A percentile compares a stretch with the other conserved stretches of the same genome.
phyloP scores from a whole-genome alignment of 1,284 basidiomycete species.

The Microbotryomycetes sp. region DNA sequence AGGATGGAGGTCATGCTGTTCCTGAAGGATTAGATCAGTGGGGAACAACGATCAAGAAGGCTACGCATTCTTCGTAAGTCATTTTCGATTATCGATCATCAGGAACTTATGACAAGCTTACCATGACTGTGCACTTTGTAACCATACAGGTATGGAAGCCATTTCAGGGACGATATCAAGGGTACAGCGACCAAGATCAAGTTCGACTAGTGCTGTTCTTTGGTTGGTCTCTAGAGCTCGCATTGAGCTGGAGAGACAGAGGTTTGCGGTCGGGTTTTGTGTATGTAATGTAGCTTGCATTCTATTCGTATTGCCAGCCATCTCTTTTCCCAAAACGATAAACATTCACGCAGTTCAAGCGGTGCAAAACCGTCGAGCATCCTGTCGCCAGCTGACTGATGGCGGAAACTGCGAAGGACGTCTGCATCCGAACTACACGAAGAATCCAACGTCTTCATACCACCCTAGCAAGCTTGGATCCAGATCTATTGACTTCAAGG shows the following conservation, averaged over 20 bases:
- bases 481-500: no score
- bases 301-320: background rate
- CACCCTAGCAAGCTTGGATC: background rate
- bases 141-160: slow-evolving; percentile 54
- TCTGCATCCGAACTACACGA: no score
- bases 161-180: slow-evolving; percentile 69
- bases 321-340: no score
- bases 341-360: no score
- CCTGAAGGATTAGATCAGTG: slow-evolving; percentile 77
- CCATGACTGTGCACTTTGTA: background rate
- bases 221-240: no score
- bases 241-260: no score
- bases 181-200: slow-evolving; percentile 82
- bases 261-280: no score
- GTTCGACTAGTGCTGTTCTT: slow-evolving; percentile 59
- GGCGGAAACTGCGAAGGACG: no score
- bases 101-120: background rate
- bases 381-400: no score
- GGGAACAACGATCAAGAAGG: slow-evolving; percentile 96
- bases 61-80: slow-evolving; percentile 73
- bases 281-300: no score
- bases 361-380: no score
- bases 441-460: background rate
- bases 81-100: background rate
- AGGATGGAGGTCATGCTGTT: slow-evolving; percentile 70